A percentile compares a stretch with the other conserved stretches of the same genome.
Evolutionary conservation across 2,329 filamentous ascomycete genomes (phyloP).

Genomic region (Pestalotiopsis sp.): DNA sequence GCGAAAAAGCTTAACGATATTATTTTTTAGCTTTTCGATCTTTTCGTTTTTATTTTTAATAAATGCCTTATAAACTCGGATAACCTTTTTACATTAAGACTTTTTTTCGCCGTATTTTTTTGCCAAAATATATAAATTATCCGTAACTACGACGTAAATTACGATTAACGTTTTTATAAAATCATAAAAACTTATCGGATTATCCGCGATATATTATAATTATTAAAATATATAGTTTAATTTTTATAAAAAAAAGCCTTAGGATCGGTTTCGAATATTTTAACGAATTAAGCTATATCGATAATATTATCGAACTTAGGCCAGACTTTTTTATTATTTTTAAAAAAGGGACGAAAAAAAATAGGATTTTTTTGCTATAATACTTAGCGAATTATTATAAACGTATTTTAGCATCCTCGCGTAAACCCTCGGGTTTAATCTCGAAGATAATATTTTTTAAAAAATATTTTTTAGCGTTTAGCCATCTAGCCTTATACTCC

Average conservation of each 20-base stretch:
- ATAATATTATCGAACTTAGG: no score
- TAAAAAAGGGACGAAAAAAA: no score
- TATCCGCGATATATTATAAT: neutral
- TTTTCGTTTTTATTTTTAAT: neutral
- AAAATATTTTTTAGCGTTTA: no score
- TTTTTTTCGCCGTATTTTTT: slow-evolving; percentile 5
- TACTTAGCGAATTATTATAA: no score
- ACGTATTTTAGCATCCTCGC: no score
- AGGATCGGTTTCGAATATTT: neutral
- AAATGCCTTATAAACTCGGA: neutral
- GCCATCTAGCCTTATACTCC: no score
- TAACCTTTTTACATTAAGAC: slow-evolving; percentile 8
- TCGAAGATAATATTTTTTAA: no score
- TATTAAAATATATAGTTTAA: neutral
- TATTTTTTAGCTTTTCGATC: neutral
- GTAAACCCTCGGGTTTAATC: no score
- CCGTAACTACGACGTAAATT: neutral
- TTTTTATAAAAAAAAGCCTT: neutral
- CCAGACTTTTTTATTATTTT: neutral
- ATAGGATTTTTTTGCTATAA: neutral
- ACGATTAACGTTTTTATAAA: neutral
- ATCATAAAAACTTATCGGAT: neutral
- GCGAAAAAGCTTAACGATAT: neutral
- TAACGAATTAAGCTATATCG: neutral
- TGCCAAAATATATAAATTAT: slow-evolving; percentile 7